Evolutionary conservation across 306 rosid species (phyloP).

Genomic region (Pyrus pyrifolia): DNA sequence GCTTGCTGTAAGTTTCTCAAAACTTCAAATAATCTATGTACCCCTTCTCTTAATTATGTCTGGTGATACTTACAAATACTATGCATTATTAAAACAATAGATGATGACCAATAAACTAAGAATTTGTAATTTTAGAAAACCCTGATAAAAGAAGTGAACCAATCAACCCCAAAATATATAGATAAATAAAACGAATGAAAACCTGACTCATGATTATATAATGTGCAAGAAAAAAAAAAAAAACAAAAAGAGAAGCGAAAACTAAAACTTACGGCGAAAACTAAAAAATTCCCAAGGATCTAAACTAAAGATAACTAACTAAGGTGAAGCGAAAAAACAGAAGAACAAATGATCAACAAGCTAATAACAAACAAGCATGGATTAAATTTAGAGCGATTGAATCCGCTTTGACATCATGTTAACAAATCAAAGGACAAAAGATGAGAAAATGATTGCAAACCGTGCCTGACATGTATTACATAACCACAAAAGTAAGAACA

Average conservation of each 20-base stretch:
- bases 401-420: neutral
- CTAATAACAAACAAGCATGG: neutral
- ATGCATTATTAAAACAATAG: neutral
- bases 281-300: neutral
- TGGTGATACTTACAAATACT: neutral
- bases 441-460: neutral
- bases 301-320: neutral
- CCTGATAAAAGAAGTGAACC: neutral
- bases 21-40: no score
- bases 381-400: neutral
- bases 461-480: neutral
- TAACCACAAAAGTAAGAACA: neutral
- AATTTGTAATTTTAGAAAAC: neutral
- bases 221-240: no score
- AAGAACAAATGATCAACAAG: neutral
- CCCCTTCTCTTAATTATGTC: neutral
- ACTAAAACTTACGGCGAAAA: no score
- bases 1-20: neutral
- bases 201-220: no score
- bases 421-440: neutral
- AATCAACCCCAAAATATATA: no score
- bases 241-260: no score
- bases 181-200: no score
- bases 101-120: neutral
- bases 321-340: neutral